These are phyloP conservation scores for Phytophthora palmivora DNA, from an alignment of 352 stramenopile species.

Conservation along the genomic window DNA sequence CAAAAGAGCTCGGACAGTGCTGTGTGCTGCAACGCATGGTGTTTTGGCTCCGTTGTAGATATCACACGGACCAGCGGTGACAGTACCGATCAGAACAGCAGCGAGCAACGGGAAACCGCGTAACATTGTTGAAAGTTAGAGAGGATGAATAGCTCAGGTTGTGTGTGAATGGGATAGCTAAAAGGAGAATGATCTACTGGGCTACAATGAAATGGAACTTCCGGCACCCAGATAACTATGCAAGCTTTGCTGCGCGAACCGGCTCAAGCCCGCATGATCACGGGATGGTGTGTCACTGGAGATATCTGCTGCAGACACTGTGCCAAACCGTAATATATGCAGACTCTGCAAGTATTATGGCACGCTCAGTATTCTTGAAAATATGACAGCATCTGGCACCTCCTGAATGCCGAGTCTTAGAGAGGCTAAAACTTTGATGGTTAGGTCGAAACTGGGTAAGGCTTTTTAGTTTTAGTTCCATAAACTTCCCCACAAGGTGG, in stretches of 20 bases:
- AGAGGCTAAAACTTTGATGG: no score
- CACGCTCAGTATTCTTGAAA: no score
- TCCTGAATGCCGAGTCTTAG: no score
- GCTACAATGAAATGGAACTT: no score
- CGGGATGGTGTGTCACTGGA: slow-evolving; percentile 17
- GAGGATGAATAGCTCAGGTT: no score
- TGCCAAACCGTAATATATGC: no score
- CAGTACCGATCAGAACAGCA: slow-evolving; percentile 13
- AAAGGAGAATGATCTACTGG: slow-evolving; percentile 18
- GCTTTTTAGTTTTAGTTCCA: no score
- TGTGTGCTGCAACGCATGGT: slow-evolving; percentile 32
- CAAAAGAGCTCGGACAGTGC: slow-evolving; percentile 26
- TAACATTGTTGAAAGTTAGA: slow-evolving; percentile 10
- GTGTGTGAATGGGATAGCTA: not conserved
- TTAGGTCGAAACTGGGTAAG: no score
- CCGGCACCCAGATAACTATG: slow-evolving; percentile 1
- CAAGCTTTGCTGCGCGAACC: slow-evolving; percentile 19
- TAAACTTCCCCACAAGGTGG: no score
- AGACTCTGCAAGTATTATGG: no score
- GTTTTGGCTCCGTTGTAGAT: slow-evolving; percentile 30
- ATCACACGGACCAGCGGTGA: slow-evolving; percentile 28
- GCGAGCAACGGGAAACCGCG: slow-evolving; percentile 19
- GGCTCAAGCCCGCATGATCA: slow-evolving; percentile 6
- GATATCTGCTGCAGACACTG: no score
- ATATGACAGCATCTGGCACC: no score